Evolutionary conservation across 1,139 yeast species (phyloP).

Genomic region (Blastobotrys elegans): DNA sequence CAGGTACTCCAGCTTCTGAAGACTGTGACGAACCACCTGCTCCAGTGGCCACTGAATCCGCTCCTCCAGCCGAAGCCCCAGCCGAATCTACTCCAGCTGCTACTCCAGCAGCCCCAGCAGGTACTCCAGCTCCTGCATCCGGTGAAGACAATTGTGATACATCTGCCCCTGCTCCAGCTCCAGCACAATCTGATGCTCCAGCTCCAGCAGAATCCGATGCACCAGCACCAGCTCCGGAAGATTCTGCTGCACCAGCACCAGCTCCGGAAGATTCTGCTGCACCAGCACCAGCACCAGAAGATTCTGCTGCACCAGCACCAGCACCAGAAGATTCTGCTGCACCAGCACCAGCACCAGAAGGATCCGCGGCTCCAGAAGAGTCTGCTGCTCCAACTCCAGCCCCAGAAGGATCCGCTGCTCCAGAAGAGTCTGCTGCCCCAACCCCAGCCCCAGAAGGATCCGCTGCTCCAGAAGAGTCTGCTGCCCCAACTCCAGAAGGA

Average conservation of each 20-base stretch:
- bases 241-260: constrained; percentile 5
- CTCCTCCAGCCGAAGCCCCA: too few relatives aligned
- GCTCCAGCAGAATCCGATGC: constrained; percentile 2
- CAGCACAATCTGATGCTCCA: neutral
- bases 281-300: constrained; percentile 6
- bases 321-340: neutral
- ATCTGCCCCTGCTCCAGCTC: constrained; percentile 1
- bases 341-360: constrained; percentile 6
- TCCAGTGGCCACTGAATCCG: neutral
- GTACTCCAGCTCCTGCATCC: neutral
- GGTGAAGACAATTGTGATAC: constrained; percentile 4
- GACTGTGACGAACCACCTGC: neutral
- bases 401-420: neutral
- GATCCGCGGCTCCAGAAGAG: too few relatives aligned
- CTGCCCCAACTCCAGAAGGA: constrained; percentile 5
- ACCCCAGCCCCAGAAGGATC: neutral
- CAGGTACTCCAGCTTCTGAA: constrained; percentile 3
- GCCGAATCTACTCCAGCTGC: constrained; percentile 2
- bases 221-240: constrained; percentile 5
- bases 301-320: constrained; percentile 4
- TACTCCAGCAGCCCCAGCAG: too few relatives aligned
- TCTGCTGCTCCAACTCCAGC: constrained; percentile 3
- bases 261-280: constrained; percentile 8
- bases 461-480: constrained; percentile 4
- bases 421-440: constrained; percentile 1